phyloP scores from a whole-genome alignment of 495 filamentous ascomycete species.

The Evernia prunastri region DNA sequence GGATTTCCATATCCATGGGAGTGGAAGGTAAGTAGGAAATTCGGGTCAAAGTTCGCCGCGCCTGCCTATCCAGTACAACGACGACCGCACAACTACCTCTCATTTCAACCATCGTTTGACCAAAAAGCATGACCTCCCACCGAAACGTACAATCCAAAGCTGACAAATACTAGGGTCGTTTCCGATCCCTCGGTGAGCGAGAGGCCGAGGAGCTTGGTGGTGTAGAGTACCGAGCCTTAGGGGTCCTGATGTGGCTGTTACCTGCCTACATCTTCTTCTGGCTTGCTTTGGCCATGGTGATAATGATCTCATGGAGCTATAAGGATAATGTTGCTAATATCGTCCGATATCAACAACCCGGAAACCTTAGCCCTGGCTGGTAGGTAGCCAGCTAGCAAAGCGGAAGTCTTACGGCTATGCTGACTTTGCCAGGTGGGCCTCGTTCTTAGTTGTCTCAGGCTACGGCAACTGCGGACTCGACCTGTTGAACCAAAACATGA shows the following conservation, averaged over 20 bases:
- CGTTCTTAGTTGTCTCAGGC: neutral
- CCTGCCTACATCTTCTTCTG: neutral
- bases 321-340: neutral
- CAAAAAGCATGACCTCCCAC: neutral
- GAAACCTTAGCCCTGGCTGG: constrained; percentile 2
- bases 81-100: neutral
- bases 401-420: neutral
- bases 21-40: neutral
- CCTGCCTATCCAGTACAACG: neutral
- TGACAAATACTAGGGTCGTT: neutral
- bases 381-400: neutral
- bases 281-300: neutral
- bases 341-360: neutral
- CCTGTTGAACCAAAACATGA: neutral
- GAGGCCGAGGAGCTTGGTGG: constrained; percentile 8
- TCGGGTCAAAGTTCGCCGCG: neutral
- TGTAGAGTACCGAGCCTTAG: constrained; percentile 7
- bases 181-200: constrained; percentile 3
- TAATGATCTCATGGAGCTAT: constrained; percentile 6
- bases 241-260: constrained; percentile 4
- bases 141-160: neutral
- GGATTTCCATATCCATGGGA: constrained; percentile 3
- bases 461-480: neutral
- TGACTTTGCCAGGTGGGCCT: neutral
- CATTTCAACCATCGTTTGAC: neutral